Evolutionary conservation across 805 yeast genomes (phyloP).

Genomic region (Kurtzmaniella cleridarum): DNA sequence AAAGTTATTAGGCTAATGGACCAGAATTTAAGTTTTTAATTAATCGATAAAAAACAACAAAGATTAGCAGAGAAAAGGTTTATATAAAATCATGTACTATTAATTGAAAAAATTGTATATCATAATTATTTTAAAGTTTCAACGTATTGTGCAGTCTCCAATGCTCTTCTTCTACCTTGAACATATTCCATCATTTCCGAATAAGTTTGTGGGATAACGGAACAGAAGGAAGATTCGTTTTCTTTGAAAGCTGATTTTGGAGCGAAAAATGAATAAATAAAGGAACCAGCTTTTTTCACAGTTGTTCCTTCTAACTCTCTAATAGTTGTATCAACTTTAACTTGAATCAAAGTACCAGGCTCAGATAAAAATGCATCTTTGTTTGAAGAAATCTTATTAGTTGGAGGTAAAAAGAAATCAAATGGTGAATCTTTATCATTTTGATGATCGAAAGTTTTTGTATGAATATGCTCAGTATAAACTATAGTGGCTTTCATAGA

Average conservation of each 20-base stretch:
- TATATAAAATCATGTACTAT: neutral
- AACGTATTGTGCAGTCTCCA: slow-evolving; percentile 69
- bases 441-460: slow-evolving; percentile 14
- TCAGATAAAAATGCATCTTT: slow-evolving; percentile 57
- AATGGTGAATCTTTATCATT: slow-evolving; percentile 29
- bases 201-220: slow-evolving; percentile 83
- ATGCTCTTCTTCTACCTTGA: slow-evolving; percentile 86
- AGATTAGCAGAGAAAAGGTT: neutral
- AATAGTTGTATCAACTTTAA: slow-evolving; percentile 79
- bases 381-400: slow-evolving; percentile 47
- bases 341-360: slow-evolving; percentile 88
- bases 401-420: slow-evolving; percentile 51
- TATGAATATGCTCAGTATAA: slow-evolving; percentile 76
- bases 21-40: neutral
- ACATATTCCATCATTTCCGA: slow-evolving; percentile 89
- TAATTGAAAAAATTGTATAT: neutral
- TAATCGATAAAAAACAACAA: no score
- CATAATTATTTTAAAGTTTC: slow-evolving; percentile 23
- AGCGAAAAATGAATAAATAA: slow-evolving; percentile 84
- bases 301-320: slow-evolving; percentile 58
- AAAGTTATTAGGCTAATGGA: neutral
- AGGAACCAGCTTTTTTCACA: slow-evolving; percentile 74
- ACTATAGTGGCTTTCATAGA: slow-evolving; percentile 78
- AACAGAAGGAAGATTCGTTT: slow-evolving; percentile 53
- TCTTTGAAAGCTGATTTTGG: slow-evolving; percentile 47